phyloP scores from a whole-genome alignment of 345 rosid genomes.

The Eucalyptus cloeziana region DNA sequence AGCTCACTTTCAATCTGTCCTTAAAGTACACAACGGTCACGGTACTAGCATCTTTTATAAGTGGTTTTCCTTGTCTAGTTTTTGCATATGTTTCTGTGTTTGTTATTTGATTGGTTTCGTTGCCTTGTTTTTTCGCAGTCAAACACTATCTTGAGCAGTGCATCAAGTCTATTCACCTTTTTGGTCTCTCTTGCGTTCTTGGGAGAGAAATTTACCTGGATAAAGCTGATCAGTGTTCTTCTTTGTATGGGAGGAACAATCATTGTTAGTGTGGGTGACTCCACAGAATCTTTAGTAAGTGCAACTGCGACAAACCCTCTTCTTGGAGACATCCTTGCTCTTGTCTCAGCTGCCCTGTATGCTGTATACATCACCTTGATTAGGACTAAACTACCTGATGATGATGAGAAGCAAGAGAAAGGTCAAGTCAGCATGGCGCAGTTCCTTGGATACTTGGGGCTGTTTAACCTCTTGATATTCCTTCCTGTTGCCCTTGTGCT shows the following conservation, averaged over 20 bases:
- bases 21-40: conserved; percentile 88
- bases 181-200: conserved; percentile 63
- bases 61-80: not conserved
- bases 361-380: conserved; percentile 87
- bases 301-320: conserved; percentile 53
- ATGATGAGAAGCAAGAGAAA: conserved; percentile 53
- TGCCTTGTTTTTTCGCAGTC: conserved; percentile 44
- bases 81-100: not conserved
- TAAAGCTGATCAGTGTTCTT: conserved; percentile 79
- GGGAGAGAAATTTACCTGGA: conserved; percentile 86
- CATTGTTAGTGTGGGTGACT: conserved; percentile 83
- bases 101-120: not conserved
- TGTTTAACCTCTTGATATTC: conserved; percentile 69
- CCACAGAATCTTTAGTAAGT: conserved; percentile 19
- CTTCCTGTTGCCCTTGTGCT: conserved; percentile 71
- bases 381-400: conserved; percentile 67
- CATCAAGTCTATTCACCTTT: conserved; percentile 90
- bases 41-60: conserved; percentile 21
- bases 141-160: conserved; percentile 83
- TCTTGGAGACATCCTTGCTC: conserved; percentile 75
- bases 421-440: conserved; percentile 85
- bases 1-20: conserved; percentile 82
- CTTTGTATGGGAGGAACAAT: conserved; percentile 93
- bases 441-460: conserved; percentile 83
- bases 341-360: conserved; percentile 64